Conservation (phyloP, 2,329 filamentous ascomycete species). For the Capronia americana region DNA sequence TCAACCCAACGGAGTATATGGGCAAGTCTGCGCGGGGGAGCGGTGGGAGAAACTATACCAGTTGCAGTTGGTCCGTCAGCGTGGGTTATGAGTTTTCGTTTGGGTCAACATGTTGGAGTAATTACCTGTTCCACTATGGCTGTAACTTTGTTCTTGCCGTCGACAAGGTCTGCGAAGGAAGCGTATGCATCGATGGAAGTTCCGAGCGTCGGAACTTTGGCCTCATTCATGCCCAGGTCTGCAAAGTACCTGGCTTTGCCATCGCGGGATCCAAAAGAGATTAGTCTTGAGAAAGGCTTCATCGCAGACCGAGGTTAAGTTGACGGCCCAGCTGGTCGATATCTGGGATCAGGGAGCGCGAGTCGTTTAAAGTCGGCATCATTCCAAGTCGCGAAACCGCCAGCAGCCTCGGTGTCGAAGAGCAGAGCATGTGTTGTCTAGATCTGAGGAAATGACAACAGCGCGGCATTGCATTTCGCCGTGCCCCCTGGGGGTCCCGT, state of each 20-base stretch:
- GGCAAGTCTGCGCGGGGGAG: not conserved
- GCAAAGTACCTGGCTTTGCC: conserved; percentile 1
- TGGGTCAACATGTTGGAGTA: not conserved
- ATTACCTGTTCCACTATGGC: not conserved
- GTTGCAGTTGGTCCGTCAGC: not conserved
- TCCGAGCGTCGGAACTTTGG: not conserved
- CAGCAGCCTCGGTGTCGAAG: too few relatives aligned
- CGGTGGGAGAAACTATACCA: not conserved
- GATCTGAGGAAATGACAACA: too few relatives aligned
- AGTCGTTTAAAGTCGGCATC: too few relatives aligned
- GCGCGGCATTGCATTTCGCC: too few relatives aligned
- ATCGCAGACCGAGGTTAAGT: not conserved
- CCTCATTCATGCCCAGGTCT: not conserved
- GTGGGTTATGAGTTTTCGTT: too few relatives aligned
- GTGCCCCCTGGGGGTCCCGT: too few relatives aligned
- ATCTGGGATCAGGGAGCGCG: not conserved
- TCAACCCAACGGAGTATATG: conserved; percentile 20
- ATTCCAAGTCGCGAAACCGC: too few relatives aligned
- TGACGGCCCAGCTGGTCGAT: not conserved
- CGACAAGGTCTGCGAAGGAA: conserved; percentile 4
- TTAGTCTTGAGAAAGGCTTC: conserved; percentile 4
- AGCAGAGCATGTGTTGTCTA: too few relatives aligned
- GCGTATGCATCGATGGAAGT: conserved; percentile 3
- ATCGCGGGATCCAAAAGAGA: not conserved
- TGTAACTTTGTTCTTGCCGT: not conserved